Evolutionary conservation across 2,329 filamentous ascomycete species (phyloP).

Genomic region (Mollisia scopiformis): DNA sequence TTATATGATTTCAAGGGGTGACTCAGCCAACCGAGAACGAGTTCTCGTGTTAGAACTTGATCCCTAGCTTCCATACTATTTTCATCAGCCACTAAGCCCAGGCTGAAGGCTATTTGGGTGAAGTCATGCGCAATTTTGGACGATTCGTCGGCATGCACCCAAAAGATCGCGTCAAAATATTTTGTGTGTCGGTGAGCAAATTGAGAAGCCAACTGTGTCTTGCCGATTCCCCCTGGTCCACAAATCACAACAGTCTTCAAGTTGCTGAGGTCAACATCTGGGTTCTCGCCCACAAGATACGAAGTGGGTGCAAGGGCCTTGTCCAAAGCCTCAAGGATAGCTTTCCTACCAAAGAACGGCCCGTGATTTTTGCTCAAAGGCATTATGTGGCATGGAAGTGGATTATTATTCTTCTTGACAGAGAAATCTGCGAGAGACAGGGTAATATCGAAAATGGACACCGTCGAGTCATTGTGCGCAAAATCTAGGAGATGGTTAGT

Average conservation of each 20-base stretch:
- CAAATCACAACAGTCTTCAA: conserved; percentile 26
- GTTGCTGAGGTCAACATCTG: too few relatives aligned
- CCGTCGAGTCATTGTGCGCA: too few relatives aligned
- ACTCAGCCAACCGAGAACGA: background rate
- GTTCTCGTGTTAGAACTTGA: background rate
- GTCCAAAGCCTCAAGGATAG: too few relatives aligned
- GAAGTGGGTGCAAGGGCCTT: too few relatives aligned
- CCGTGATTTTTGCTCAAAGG: too few relatives aligned
- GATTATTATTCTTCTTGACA: too few relatives aligned
- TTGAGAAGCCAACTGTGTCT: conserved; percentile 34
- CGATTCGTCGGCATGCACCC: conserved; percentile 35
- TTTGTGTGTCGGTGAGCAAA: conserved; percentile 28
- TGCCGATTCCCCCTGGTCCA: conserved; percentile 34
- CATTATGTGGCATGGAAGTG: too few relatives aligned
- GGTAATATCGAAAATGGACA: too few relatives aligned
- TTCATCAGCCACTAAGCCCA: background rate
- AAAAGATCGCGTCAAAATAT: conserved; percentile 37
- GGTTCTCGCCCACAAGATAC: too few relatives aligned
- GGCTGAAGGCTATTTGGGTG: background rate
- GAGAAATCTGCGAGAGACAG: too few relatives aligned
- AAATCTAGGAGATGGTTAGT: too few relatives aligned
- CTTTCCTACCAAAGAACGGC: too few relatives aligned
- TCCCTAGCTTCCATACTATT: background rate
- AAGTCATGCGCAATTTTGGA: conserved; percentile 8
- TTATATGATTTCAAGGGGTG: background rate